These are phyloP conservation scores for Rhododendron ovatum DNA, from an alignment of 148 eudicot species.

Conservation along the genomic window DNA sequence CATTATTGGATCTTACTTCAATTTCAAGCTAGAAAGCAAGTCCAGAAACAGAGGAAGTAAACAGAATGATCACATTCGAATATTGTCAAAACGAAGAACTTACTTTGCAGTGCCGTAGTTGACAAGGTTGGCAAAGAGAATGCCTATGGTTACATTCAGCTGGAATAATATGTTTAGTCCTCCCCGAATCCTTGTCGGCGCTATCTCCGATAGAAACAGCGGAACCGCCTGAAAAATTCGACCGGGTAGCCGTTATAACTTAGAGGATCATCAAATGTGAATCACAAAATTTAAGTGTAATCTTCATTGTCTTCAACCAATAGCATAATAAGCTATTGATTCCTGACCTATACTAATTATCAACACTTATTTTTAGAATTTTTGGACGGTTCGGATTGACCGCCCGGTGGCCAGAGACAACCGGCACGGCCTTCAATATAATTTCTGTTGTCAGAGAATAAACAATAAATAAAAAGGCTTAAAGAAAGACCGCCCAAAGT, in stretches of 20 bases:
- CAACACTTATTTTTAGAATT: too few relatives aligned
- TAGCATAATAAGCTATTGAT: background rate
- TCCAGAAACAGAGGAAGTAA: background rate
- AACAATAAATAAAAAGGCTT: too few relatives aligned
- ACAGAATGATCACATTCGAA: too few relatives aligned
- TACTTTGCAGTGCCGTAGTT: constrained; percentile 85
- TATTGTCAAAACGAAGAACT: background rate
- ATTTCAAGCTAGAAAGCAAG: background rate
- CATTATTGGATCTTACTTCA: background rate
- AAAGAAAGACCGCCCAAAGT: background rate
- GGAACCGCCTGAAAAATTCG: constrained; percentile 75
- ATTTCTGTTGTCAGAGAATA: too few relatives aligned
- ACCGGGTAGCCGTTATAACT: background rate
- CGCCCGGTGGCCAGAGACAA: too few relatives aligned
- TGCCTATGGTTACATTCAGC: constrained; percentile 81
- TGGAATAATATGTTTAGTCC: constrained; percentile 87
- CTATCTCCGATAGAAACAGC: constrained; percentile 83
- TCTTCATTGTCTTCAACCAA: background rate
- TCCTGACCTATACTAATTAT: too few relatives aligned
- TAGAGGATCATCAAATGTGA: background rate
- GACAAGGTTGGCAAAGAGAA: constrained; percentile 76
- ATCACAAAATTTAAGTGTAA: background rate
- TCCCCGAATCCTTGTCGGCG: constrained; percentile 84
- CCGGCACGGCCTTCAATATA: too few relatives aligned
- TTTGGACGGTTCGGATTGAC: too few relatives aligned